Evolutionary conservation across 2,329 filamentous ascomycete species (phyloP).

Genomic region (Lachnellula willkommii): DNA sequence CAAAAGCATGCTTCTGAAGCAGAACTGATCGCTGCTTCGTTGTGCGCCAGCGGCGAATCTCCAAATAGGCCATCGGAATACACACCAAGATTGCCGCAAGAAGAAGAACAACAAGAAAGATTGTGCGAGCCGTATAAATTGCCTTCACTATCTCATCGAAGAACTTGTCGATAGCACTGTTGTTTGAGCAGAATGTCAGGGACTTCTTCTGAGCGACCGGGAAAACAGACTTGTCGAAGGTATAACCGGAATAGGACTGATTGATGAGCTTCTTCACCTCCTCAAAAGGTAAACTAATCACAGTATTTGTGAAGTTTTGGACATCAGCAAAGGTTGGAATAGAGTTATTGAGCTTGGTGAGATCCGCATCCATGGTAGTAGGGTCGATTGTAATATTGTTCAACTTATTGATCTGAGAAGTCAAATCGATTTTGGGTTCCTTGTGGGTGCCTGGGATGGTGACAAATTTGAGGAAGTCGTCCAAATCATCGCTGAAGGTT

Average conservation of each 20-base stretch:
- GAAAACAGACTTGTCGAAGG: conserved; percentile 72
- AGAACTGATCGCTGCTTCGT: conserved; percentile 66
- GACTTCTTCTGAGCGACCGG: conserved; percentile 78
- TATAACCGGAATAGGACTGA: conserved; percentile 64
- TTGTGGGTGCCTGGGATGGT: conserved; percentile 41
- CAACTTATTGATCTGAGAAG: conserved; percentile 58
- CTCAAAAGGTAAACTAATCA: conserved; percentile 75
- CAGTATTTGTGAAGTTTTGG: conserved; percentile 70
- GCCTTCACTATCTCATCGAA: conserved; percentile 67
- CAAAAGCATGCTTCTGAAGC: conserved; percentile 60
- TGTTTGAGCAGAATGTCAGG: conserved; percentile 82
- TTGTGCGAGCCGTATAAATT: conserved; percentile 62
- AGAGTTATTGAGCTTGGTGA: conserved; percentile 68
- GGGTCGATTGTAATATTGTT: conserved; percentile 64
- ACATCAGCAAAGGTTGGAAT: conserved; percentile 82
- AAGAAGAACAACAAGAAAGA: conserved; percentile 71
- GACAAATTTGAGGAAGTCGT: conserved; percentile 51
- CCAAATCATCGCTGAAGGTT: conserved; percentile 51
- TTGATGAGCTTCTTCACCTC: conserved; percentile 70
- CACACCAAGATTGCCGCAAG: conserved; percentile 68
- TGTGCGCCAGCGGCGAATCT: conserved; percentile 69
- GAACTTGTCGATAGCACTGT: conserved; percentile 75
- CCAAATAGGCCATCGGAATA: conserved; percentile 72
- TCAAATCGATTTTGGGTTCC: conserved; percentile 59
- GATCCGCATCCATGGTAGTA: conserved; percentile 59